Conservation (phyloP, 177 flowering plant genomes). For the Vitis hybrid region DNA sequence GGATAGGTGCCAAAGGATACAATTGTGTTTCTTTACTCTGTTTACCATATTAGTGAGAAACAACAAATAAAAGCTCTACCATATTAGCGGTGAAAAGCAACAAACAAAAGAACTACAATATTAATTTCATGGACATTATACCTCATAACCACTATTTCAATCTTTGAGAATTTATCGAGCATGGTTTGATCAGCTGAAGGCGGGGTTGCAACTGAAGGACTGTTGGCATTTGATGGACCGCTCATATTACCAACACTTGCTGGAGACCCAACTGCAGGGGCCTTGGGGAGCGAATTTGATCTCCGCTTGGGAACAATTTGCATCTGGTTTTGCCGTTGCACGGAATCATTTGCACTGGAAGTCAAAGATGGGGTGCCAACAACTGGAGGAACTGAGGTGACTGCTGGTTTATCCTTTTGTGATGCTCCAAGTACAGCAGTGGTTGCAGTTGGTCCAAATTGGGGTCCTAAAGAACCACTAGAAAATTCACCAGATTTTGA, state of each 20-base stretch:
- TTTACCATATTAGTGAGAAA: no score
- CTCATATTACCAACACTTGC: conserved; percentile 70
- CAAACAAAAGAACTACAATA: background rate
- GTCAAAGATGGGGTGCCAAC: conserved; percentile 65
- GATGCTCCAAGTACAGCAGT: conserved; percentile 41
- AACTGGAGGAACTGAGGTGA: conserved; percentile 46
- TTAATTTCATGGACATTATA: conserved; percentile 24
- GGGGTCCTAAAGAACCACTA: conserved; percentile 74
- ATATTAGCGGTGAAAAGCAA: background rate
- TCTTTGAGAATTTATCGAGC: conserved; percentile 86
- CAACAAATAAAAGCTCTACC: no score
- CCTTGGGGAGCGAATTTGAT: conserved; percentile 76
- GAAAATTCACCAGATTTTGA: conserved; percentile 91
- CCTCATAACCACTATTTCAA: conserved; percentile 76
- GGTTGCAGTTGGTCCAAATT: conserved; percentile 52
- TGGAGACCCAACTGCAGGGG: conserved; percentile 82
- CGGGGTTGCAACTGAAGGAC: conserved; percentile 73
- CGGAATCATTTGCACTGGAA: conserved; percentile 75
- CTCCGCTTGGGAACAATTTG: conserved; percentile 63
- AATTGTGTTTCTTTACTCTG: no score
- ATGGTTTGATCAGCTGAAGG: conserved; percentile 52
- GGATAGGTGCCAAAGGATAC: no score
- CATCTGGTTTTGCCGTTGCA: conserved; percentile 70
- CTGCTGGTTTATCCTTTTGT: conserved; percentile 70
- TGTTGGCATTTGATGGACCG: conserved; percentile 63